A percentile compares a stretch with the other conserved stretches of the same genome.
These are phyloP conservation scores for Ganoderma sinense DNA, from an alignment of 1,284 basidiomycete species.

Conservation along the genomic window DNA sequence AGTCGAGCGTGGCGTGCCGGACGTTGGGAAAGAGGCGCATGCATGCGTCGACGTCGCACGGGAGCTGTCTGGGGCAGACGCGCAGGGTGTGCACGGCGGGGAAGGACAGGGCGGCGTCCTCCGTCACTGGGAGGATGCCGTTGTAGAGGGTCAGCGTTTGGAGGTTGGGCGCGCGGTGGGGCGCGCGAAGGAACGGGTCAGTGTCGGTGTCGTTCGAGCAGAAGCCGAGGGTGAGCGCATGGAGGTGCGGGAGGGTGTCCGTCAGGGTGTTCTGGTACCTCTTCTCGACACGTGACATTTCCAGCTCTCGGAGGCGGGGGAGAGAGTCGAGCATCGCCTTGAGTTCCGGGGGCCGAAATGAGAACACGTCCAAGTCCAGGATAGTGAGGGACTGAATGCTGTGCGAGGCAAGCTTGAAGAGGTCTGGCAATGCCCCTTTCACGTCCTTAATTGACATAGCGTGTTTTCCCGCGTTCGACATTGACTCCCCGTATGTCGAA, in stretches of 20 bases:
- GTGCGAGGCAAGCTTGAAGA: not conserved
- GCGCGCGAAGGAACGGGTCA: not conserved
- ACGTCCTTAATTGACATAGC: not conserved
- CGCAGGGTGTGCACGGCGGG: conserved; percentile 2
- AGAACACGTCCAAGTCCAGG: not conserved
- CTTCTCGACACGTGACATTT: not conserved
- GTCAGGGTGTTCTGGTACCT: not conserved
- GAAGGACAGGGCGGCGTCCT: not conserved
- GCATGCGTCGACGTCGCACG: not conserved
- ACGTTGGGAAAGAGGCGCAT: not conserved
- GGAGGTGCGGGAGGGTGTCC: not conserved
- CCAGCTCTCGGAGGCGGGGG: not conserved
- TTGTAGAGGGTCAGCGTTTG: not conserved
- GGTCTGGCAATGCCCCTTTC: not conserved
- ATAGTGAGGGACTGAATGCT: not conserved
- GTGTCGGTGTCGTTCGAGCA: not conserved
- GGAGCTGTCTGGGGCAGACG: not conserved
- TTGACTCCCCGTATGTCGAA: not conserved
- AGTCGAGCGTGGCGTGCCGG: not conserved
- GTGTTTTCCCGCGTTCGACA: not conserved
- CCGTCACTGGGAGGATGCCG: no score
- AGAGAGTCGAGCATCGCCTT: not conserved
- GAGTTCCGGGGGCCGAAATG: not conserved
- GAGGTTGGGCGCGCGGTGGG: not conserved
- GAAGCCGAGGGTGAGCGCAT: not conserved